phyloP scores from a whole-genome alignment of 352 stramenopile species.

The Phytophthora nicotianae region DNA sequence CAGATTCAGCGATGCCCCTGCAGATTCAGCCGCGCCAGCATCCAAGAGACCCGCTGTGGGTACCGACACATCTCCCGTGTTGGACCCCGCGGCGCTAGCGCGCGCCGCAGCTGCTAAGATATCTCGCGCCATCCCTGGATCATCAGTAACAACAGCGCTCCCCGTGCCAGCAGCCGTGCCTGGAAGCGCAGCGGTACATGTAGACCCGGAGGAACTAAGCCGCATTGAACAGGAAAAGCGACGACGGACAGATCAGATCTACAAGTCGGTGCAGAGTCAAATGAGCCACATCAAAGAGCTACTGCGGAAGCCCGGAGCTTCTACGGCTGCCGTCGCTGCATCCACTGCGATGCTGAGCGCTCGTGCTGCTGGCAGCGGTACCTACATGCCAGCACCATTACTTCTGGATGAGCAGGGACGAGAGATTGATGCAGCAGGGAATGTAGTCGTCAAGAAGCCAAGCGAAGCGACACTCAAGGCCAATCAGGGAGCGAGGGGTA shows the following conservation, averaged over 20 bases:
- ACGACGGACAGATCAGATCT: slow-evolving; percentile 74
- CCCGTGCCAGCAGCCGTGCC: neutral
- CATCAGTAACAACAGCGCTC: slow-evolving; percentile 2
- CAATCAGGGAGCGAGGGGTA: slow-evolving; percentile 47
- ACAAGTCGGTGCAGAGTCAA: slow-evolving; percentile 85
- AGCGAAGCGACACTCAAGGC: slow-evolving; percentile 54
- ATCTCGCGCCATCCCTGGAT: slow-evolving; percentile 55
- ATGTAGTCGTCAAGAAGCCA: slow-evolving; percentile 61
- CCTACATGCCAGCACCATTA: slow-evolving; percentile 79
- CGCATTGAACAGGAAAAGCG: slow-evolving; percentile 62
- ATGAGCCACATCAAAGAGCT: slow-evolving; percentile 81
- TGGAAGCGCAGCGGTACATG: slow-evolving; percentile 1
- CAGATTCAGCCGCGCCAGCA: slow-evolving; percentile 19
- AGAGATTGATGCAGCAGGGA: slow-evolving; percentile 75
- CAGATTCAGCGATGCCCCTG: slow-evolving; percentile 77
- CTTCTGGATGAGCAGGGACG: slow-evolving; percentile 81
- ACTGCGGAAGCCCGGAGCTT: slow-evolving; percentile 51
- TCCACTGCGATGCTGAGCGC: neutral
- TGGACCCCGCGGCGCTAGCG: slow-evolving; percentile 67
- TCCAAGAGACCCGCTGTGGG: slow-evolving; percentile 19
- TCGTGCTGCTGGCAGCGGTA: slow-evolving; percentile 13
- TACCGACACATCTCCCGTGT: neutral
- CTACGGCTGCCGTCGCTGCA: slow-evolving; percentile 3
- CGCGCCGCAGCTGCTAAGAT: slow-evolving; percentile 81
- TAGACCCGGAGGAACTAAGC: slow-evolving; percentile 41